A percentile compares a stretch with the other conserved stretches of the same genome.
Evolutionary conservation across 2,329 filamentous ascomycete genomes (phyloP).

Genomic region (Fusarium sp.): DNA sequence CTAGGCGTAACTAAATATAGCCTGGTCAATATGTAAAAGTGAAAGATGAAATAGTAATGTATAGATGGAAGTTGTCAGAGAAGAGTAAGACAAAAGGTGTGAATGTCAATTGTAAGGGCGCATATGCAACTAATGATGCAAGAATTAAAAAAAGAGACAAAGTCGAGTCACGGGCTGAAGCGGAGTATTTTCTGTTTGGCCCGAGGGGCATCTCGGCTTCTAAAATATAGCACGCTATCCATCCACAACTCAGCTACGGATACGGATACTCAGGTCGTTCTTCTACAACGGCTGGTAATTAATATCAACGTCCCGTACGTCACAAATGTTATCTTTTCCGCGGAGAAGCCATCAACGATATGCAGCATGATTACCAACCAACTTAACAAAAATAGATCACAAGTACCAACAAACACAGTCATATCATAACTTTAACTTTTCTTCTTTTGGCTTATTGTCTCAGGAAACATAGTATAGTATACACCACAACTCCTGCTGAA

Average conservation of each 20-base stretch:
- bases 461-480: neutral
- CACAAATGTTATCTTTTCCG: constrained; percentile 11
- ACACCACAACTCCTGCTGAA: constrained; percentile 19
- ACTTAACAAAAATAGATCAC: neutral
- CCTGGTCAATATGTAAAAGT: neutral
- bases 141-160: neutral
- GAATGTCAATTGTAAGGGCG: no score
- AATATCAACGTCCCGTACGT: constrained; percentile 5
- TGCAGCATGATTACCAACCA: constrained; percentile 14
- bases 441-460: constrained; percentile 5
- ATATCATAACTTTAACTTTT: constrained; percentile 4
- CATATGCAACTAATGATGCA: no score
- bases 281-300: neutral
- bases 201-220: constrained; percentile 1
- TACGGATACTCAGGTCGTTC: no score
- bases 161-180: constrained; percentile 9
- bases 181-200: constrained; percentile 3
- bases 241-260: neutral
- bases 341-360: neutral
- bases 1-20: neutral
- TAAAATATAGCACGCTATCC: neutral
- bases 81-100: neutral
- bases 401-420: neutral
- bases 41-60: neutral
- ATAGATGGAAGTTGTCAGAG: neutral